phyloP scores from a whole-genome alignment of 805 yeast genomes.

The Candida alai region DNA sequence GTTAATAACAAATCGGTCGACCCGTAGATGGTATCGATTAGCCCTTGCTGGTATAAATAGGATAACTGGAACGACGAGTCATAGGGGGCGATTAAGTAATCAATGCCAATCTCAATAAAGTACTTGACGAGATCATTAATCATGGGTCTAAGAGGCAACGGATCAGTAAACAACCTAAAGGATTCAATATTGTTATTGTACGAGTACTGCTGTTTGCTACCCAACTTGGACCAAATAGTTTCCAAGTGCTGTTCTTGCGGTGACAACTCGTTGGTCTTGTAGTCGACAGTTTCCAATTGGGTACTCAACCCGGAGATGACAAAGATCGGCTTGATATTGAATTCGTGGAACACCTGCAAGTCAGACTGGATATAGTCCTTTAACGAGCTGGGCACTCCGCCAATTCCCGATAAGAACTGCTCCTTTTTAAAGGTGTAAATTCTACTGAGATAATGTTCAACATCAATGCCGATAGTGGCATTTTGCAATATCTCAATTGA shows the following conservation, averaged over 20 bases:
- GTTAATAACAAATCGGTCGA: conserved; percentile 75
- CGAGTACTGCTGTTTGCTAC: conserved; percentile 11
- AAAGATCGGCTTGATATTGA: conserved; percentile 72
- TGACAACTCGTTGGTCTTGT: conserved; percentile 32
- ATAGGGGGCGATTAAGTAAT: conserved; percentile 78
- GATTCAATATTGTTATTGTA: conserved; percentile 36
- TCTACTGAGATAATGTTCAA: conserved; percentile 68
- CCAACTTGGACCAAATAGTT: conserved; percentile 36
- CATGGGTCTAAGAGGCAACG: conserved; percentile 48
- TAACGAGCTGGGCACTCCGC: conserved; percentile 72
- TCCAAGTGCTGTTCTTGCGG: conserved; percentile 39
- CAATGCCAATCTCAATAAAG: conserved; percentile 53
- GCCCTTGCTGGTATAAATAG: conserved; percentile 53
- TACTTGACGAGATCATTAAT: conserved; percentile 53
- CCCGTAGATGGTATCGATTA: conserved; percentile 76
- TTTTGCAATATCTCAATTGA: conserved; percentile 64
- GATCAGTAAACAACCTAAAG: conserved; percentile 51
- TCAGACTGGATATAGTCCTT: conserved; percentile 56
- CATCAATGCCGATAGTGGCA: conserved; percentile 79
- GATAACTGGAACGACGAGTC: conserved; percentile 76
- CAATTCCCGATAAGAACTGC: conserved; percentile 68
- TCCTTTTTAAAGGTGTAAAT: conserved; percentile 62
- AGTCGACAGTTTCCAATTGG: conserved; percentile 27
- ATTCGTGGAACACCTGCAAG: conserved; percentile 53
- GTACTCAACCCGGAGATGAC: conserved; percentile 68